Conservation (phyloP, 495 filamentous ascomycete species). For the Annulohypoxylon bovei region DNA sequence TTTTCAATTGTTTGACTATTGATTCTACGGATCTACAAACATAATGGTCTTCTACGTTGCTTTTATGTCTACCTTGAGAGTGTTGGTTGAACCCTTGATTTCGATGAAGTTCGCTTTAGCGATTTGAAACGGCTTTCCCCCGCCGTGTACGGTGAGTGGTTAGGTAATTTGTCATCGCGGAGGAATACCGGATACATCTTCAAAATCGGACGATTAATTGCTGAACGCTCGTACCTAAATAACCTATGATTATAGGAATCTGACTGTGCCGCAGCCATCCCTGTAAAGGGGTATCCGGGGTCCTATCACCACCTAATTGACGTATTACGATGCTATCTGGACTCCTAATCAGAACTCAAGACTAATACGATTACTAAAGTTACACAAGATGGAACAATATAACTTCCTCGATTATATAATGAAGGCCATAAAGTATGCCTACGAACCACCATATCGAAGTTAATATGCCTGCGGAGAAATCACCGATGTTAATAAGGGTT, state of each 20-base stretch:
- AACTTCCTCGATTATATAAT: background rate
- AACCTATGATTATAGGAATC: background rate
- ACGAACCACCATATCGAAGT: background rate
- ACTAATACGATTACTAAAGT: background rate
- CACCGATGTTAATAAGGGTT: background rate
- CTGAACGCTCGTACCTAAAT: too few relatives aligned
- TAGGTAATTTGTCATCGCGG: slow-evolving; percentile 6
- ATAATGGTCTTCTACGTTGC: background rate
- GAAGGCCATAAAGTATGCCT: background rate
- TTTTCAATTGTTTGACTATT: too few relatives aligned
- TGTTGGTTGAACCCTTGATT: background rate
- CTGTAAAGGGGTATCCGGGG: background rate
- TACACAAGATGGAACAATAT: background rate
- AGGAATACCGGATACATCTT: slow-evolving; percentile 1
- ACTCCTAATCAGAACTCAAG: background rate
- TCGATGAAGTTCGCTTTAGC: background rate
- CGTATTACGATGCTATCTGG: background rate
- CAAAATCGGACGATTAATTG: background rate
- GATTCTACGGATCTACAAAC: background rate
- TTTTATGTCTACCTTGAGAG: background rate
- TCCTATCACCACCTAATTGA: background rate
- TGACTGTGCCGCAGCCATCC: background rate
- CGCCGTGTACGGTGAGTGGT: background rate
- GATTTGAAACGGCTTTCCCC: background rate
- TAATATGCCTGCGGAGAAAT: background rate